A percentile compares a stretch with the other conserved stretches of the same genome.
Evolutionary conservation across 2,329 filamentous ascomycete species (phyloP).

Genomic region (Chrysoporthe cubensis): DNA sequence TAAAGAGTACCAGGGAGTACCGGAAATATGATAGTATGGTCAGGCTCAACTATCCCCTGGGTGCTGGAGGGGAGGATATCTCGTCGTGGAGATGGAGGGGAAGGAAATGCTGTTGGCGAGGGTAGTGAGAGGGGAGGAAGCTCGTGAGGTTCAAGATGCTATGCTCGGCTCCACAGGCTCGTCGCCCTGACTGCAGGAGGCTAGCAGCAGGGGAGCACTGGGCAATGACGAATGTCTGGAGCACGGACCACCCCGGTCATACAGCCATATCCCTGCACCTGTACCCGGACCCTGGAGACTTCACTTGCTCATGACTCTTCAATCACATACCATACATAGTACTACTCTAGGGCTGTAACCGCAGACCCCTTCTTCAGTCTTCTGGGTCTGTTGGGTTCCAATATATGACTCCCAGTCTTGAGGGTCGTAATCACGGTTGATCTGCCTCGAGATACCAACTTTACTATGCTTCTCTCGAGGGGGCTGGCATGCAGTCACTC

Average conservation of each 20-base stretch:
- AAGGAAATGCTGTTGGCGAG: not conserved
- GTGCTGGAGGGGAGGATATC: not conserved
- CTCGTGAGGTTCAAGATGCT: slow-evolving; percentile 9
- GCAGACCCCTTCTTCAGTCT: too few species aligned
- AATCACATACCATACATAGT: not conserved
- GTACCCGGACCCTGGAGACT: slow-evolving; percentile 3
- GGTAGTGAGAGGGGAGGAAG: slow-evolving; percentile 4
- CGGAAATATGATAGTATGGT: not conserved
- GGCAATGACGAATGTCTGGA: slow-evolving; percentile 11
- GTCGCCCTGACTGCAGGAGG: slow-evolving; percentile 5
- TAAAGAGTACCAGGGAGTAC: not conserved
- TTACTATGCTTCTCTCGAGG: too few species aligned
- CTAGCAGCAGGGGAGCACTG: not conserved
- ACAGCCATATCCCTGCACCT: not conserved
- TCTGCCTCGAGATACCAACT: too few species aligned
- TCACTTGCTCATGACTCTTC: not conserved
- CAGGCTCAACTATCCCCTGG: not conserved
- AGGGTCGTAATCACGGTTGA: too few species aligned
- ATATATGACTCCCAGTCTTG: too few species aligned
- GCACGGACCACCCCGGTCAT: slow-evolving; percentile 9
- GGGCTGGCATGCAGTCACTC: too few species aligned
- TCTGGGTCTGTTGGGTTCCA: too few species aligned
- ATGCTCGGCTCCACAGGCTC: slow-evolving; percentile 10
- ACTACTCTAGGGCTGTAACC: not conserved
- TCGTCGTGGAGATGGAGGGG: not conserved